These are phyloP conservation scores for Sporothrix phasma DNA, from an alignment of 2,329 filamentous ascomycete species.

Conservation along the genomic window DNA sequence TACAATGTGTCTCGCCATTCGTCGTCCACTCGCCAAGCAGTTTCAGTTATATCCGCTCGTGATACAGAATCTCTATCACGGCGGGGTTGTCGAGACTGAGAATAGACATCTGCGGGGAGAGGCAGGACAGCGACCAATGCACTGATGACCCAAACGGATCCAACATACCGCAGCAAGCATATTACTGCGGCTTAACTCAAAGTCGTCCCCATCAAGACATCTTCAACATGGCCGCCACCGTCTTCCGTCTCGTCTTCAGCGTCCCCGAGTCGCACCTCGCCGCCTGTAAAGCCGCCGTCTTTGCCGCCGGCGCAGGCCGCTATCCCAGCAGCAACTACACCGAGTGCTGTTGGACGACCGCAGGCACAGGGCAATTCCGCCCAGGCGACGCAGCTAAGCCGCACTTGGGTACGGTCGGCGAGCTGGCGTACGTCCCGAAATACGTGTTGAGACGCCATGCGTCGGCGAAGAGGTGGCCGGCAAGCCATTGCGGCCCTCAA, in stretches of 20 bases:
- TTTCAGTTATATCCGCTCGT: no score
- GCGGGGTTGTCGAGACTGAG: no score
- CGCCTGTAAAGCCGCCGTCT: constrained; percentile 45
- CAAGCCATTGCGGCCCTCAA: constrained; percentile 55
- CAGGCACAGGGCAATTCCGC: constrained; percentile 55
- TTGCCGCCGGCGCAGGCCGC: constrained; percentile 45
- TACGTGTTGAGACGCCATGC: constrained; percentile 52
- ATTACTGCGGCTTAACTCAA: no score
- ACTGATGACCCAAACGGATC: no score
- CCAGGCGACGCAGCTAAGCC: constrained; percentile 52
- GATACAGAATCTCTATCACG: no score
- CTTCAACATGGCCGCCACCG: constrained; percentile 7
- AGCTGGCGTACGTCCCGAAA: constrained; percentile 51
- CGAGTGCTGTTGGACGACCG: constrained; percentile 41
- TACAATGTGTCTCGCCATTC: no score
- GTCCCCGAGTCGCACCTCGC: constrained; percentile 35
- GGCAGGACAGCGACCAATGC: no score
- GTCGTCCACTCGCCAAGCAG: no score
- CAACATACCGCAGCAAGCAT: no score
- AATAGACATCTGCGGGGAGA: no score
- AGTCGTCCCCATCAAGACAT: no score
- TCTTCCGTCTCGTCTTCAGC: constrained; percentile 38
- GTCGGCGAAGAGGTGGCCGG: constrained; percentile 46
- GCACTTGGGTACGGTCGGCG: constrained; percentile 42
- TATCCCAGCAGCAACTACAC: constrained; percentile 45